Conservation (phyloP, 2,329 filamentous ascomycete genomes). For the Fusarium sp. region DNA sequence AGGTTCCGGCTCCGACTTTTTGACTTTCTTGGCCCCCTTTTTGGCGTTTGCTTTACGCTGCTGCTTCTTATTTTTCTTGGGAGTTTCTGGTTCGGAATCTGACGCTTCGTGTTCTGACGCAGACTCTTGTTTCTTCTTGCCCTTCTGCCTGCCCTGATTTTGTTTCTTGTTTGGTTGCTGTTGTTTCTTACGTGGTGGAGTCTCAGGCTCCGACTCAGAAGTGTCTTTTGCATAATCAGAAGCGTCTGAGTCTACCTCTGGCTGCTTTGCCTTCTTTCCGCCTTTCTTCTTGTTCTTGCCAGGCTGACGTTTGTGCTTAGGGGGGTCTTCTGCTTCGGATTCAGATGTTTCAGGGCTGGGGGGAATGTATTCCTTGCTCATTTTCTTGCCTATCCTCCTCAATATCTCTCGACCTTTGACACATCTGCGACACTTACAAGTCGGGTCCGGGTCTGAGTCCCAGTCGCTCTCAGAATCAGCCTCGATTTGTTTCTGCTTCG, state of each 20-base stretch:
- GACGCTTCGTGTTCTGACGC: constrained; percentile 25
- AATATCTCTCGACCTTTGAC: constrained; percentile 40
- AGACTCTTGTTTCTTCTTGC: constrained; percentile 19
- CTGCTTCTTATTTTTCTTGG: constrained; percentile 33
- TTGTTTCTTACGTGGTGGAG: constrained; percentile 25
- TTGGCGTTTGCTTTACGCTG: constrained; percentile 26
- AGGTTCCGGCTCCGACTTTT: constrained; percentile 18
- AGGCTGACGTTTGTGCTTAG: constrained; percentile 34
- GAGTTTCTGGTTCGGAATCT: constrained; percentile 33
- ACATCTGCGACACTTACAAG: constrained; percentile 48
- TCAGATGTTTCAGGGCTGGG: constrained; percentile 32
- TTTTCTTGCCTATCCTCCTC: constrained; percentile 41
- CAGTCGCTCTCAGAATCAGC: constrained; percentile 45
- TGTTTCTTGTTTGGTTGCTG: constrained; percentile 35
- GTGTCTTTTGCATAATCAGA: constrained; percentile 43
- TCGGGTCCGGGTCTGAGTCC: constrained; percentile 53
- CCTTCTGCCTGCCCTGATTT: constrained; percentile 34
- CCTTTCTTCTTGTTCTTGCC: constrained; percentile 40
- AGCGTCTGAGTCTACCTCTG: constrained; percentile 45
- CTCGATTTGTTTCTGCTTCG: constrained; percentile 14
- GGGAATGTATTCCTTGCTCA: constrained; percentile 15
- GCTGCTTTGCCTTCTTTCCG: constrained; percentile 37
- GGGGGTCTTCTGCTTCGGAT: constrained; percentile 39
- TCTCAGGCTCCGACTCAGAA: constrained; percentile 35
- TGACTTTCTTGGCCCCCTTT: constrained; percentile 16